These are phyloP conservation scores for Cordyceps fumosorosea DNA, from an alignment of 2,329 filamentous ascomycete species.

Conservation along the genomic window DNA sequence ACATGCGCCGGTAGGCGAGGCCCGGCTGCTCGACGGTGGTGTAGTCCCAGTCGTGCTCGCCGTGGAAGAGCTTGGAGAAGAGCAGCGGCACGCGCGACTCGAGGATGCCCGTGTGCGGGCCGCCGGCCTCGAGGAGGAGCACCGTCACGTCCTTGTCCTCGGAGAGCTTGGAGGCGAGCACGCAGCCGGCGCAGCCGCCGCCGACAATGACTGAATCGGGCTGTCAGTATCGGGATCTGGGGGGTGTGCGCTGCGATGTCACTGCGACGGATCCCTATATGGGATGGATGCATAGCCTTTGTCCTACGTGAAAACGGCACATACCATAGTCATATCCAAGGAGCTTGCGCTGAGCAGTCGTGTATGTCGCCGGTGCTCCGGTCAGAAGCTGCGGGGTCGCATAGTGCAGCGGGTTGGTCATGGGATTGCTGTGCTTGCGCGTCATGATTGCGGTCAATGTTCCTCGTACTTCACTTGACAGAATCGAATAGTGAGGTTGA, in stretches of 20 bases:
- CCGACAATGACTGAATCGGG: constrained; percentile 20
- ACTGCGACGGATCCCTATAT: not conserved
- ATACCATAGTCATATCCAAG: constrained; percentile 11
- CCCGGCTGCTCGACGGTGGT: constrained; percentile 18
- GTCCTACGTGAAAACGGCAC: not conserved
- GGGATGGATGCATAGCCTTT: not conserved
- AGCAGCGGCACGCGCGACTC: constrained; percentile 17
- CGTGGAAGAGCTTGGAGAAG: constrained; percentile 18
- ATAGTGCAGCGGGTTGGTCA: constrained; percentile 15
- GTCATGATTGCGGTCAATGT: not conserved
- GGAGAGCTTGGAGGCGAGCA: constrained; percentile 24
- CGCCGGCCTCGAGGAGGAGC: constrained; percentile 18
- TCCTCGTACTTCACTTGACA: too few species aligned
- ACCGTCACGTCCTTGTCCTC: constrained; percentile 19
- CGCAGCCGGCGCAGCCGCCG: constrained; percentile 23
- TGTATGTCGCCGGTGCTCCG: constrained; percentile 3
- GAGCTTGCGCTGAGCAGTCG: constrained; percentile 7
- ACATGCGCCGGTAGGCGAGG: constrained; percentile 18
- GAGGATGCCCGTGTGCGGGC: constrained; percentile 15
- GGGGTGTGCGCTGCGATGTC: too few species aligned
- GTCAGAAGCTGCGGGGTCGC: constrained; percentile 9
- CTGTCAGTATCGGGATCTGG: not conserved
- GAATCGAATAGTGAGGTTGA: not conserved
- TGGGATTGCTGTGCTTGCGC: constrained; percentile 12
- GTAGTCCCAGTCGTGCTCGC: constrained; percentile 21